phyloP scores from a whole-genome alignment of 768 basidiomycete species.

The Serendipita vermifera region DNA sequence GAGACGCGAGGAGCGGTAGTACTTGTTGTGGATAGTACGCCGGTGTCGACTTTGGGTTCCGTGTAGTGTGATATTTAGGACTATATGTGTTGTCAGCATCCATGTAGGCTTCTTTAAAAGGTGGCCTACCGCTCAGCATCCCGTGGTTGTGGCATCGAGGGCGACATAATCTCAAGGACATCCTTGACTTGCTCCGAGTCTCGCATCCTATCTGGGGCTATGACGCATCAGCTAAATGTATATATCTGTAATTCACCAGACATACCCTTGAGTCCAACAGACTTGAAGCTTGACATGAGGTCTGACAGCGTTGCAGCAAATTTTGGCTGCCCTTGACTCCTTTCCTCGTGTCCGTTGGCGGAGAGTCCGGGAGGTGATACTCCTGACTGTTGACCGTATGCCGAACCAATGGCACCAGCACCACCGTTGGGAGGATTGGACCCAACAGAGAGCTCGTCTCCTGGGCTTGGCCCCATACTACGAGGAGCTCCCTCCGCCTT shows the following conservation, averaged over 20 bases:
- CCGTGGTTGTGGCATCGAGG: conserved; percentile 77
- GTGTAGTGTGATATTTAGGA: conserved; percentile 92
- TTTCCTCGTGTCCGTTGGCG: conserved; percentile 10
- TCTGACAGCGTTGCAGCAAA: conserved; percentile 75
- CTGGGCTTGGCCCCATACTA: neutral
- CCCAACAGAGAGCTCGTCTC: neutral
- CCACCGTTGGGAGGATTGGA: no score
- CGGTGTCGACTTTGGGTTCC: conserved; percentile 84
- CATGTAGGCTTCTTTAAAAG: neutral
- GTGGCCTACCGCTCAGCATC: conserved; percentile 80
- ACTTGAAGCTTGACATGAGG: conserved; percentile 88
- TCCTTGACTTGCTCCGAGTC: conserved; percentile 87
- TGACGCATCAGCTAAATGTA: neutral
- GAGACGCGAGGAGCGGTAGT: conserved; percentile 63
- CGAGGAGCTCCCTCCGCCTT: neutral
- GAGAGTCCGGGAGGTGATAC: neutral
- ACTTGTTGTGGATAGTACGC: conserved; percentile 89
- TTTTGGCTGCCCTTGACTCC: conserved; percentile 27
- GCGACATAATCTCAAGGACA: conserved; percentile 83
- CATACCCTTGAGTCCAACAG: conserved; percentile 88
- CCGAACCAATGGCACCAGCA: neutral
- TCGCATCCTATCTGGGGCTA: conserved; percentile 68
- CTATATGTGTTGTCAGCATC: conserved; percentile 28
- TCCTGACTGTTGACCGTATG: neutral
- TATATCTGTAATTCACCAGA: neutral